phyloP scores from a whole-genome alignment of 192 early-diverging fungal genomes.

The Umbelopsis isabellina region DNA sequence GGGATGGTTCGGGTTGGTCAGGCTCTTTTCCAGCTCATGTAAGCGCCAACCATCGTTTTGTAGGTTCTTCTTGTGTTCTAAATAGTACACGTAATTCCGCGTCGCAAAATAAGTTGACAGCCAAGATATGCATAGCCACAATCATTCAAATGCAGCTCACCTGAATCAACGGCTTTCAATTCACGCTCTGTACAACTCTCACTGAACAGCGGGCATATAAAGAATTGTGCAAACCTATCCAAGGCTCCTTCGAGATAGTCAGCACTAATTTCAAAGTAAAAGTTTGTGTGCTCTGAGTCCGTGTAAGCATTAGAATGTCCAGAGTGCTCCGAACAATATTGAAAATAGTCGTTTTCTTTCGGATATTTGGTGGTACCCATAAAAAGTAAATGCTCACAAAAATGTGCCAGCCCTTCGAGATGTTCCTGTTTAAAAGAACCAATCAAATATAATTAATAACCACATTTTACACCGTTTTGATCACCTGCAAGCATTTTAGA shows the following conservation, averaged over 20 bases:
- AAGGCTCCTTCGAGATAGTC: constrained; percentile 53
- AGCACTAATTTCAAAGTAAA: constrained; percentile 57
- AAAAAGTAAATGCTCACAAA: constrained; percentile 71
- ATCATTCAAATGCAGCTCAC: constrained; percentile 9
- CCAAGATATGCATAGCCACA: constrained; percentile 6
- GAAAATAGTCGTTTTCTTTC: constrained; percentile 61
- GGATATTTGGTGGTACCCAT: constrained; percentile 73
- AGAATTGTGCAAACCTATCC: constrained; percentile 81
- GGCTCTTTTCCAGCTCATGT: constrained; percentile 77
- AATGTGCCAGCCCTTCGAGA: constrained; percentile 69
- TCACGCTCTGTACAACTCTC: constrained; percentile 88
- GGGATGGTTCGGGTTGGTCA: constrained; percentile 73
- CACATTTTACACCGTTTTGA: background rate
- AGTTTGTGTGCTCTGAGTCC: constrained; percentile 49
- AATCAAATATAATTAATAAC: background rate
- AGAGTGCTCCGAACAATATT: constrained; percentile 51
- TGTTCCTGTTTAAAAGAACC: constrained; percentile 39
- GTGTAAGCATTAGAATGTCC: constrained; percentile 60
- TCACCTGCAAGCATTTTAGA: constrained; percentile 3
- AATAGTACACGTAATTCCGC: background rate
- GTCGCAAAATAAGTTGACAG: background rate
- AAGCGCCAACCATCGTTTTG: constrained; percentile 83
- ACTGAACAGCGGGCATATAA: constrained; percentile 84
- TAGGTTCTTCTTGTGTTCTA: constrained; percentile 88
- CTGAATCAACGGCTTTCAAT: constrained; percentile 87